Percentiles rank a stretch among this genome's conserved stretches.
These are phyloP conservation scores for Vitis rotundifolia DNA, from an alignment of 164 flowering plant genomes.

Conservation along the genomic window DNA sequence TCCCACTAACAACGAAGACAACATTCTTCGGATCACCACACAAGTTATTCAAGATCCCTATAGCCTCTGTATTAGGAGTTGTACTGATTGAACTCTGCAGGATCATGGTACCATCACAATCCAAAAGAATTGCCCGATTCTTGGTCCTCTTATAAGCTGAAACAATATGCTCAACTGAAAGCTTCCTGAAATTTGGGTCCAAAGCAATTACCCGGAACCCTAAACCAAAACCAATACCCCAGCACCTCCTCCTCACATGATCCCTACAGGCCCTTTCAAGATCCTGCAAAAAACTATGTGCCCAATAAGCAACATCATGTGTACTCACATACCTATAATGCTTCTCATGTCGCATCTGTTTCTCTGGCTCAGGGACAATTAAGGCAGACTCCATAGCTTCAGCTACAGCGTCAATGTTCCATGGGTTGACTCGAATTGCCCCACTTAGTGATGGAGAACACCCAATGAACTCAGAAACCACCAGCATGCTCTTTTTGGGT, in stretches of 20 bases:
- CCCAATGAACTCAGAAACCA: slow-evolving; percentile 50
- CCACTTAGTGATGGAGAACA: slow-evolving; percentile 53
- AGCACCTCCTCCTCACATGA: slow-evolving; percentile 41
- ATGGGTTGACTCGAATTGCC: slow-evolving; percentile 48
- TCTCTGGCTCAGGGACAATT: slow-evolving; percentile 33
- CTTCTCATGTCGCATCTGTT: slow-evolving; percentile 47
- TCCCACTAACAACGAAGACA: slow-evolving; percentile 47
- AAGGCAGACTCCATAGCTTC: slow-evolving; percentile 51
- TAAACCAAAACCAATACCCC: slow-evolving; percentile 51
- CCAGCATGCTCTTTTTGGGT: slow-evolving; percentile 45
- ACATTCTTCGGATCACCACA: slow-evolving; percentile 43
- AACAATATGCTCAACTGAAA: slow-evolving; percentile 46
- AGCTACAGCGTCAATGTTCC: slow-evolving; percentile 48
- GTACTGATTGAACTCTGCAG: slow-evolving; percentile 29
- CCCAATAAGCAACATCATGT: slow-evolving; percentile 58
- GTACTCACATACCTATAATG: slow-evolving; percentile 48
- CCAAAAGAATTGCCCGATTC: slow-evolving; percentile 45
- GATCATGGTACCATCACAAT: slow-evolving; percentile 48
- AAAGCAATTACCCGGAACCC: slow-evolving; percentile 44
- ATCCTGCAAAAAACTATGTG: slow-evolving; percentile 45
- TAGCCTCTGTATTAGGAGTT: slow-evolving; percentile 29
- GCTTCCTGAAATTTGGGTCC: slow-evolving; percentile 45
- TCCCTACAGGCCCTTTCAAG: slow-evolving; percentile 49
- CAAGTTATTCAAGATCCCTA: slow-evolving; percentile 38
- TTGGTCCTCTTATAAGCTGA: slow-evolving; percentile 47